Evolutionary conservation across 2,329 filamentous ascomycete species (phyloP).

Genomic region (Lachnellula cervina): DNA sequence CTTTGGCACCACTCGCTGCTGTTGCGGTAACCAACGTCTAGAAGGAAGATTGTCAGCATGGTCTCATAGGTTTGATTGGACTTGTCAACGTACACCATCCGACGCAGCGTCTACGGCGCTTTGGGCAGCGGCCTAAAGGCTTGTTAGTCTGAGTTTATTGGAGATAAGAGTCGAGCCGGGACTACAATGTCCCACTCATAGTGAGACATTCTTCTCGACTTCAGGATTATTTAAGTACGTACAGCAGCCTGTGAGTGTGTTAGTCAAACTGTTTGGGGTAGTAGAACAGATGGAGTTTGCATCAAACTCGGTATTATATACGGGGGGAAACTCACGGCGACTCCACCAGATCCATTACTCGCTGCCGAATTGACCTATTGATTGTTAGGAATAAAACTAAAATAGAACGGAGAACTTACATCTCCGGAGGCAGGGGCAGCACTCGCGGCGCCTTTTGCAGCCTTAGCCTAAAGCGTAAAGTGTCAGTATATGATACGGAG

Average conservation of each 20-base stretch:
- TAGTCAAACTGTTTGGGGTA: not conserved
- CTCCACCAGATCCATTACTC: not conserved
- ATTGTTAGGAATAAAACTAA: too few species aligned
- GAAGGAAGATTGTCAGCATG: not conserved
- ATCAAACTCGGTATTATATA: not conserved
- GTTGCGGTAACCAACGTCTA: too few species aligned
- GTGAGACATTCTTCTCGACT: too few species aligned
- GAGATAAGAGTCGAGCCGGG: too few species aligned
- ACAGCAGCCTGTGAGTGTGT: not conserved
- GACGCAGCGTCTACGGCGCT: conserved; percentile 5
- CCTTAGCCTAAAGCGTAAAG: too few species aligned
- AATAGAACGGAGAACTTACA: too few species aligned
- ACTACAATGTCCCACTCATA: too few species aligned
- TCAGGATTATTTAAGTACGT: not conserved
- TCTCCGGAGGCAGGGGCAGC: too few species aligned
- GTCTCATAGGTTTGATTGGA: not conserved
- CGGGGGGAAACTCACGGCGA: conserved; percentile 2
- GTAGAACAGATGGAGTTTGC: not conserved
- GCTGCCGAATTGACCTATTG: conserved; percentile 1
- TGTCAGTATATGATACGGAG: too few species aligned
- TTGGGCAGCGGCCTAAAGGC: conserved; percentile 6
- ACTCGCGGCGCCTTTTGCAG: too few species aligned
- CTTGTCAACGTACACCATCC: not conserved
- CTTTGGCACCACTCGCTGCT: too few species aligned
- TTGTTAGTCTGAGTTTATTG: not conserved